These are phyloP conservation scores for Laetiporus sulphureus DNA, from an alignment of 1,284 basidiomycete genomes.

Conservation along the genomic window DNA sequence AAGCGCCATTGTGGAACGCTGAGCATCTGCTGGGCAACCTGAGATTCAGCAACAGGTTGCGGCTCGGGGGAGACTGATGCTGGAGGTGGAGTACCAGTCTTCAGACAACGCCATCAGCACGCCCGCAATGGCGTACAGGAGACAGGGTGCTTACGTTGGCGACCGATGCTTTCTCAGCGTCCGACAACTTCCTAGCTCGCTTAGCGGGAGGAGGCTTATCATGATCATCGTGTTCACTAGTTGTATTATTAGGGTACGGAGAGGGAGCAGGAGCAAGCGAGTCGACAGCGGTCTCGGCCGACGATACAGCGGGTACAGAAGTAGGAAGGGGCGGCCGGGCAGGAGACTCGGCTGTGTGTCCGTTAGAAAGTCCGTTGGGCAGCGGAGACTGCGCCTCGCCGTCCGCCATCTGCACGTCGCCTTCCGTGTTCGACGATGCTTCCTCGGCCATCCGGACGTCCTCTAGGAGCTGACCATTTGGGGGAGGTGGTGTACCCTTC, in stretches of 20 bases:
- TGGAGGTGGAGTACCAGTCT: constrained; percentile 68
- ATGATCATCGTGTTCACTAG: constrained; percentile 36
- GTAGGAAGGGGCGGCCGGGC: constrained; percentile 26
- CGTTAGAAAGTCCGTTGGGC: constrained; percentile 25
- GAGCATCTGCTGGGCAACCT: constrained; percentile 37
- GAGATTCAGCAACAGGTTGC: constrained; percentile 11
- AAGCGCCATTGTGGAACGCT: constrained; percentile 74
- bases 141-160: constrained; percentile 54
- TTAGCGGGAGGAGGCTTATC: constrained; percentile 65
- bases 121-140: constrained; percentile 42
- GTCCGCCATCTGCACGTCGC: constrained; percentile 50
- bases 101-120: constrained; percentile 49
- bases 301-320: constrained; percentile 25
- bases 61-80: constrained; percentile 23
- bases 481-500: constrained; percentile 40
- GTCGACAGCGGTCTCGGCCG: constrained; percentile 30
- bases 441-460: constrained; percentile 48
- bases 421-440: constrained; percentile 13
- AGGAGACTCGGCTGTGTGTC: constrained; percentile 28
- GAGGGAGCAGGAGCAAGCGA: constrained; percentile 34
- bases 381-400: constrained; percentile 26
- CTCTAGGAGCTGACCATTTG: constrained; percentile 37
- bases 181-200: constrained; percentile 48
- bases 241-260: constrained; percentile 35
- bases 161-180: constrained; percentile 46